Base-by-base conservation (phyloP, 1,284 basidiomycete genomes). In the Leucoagaricus sp. region DNA sequence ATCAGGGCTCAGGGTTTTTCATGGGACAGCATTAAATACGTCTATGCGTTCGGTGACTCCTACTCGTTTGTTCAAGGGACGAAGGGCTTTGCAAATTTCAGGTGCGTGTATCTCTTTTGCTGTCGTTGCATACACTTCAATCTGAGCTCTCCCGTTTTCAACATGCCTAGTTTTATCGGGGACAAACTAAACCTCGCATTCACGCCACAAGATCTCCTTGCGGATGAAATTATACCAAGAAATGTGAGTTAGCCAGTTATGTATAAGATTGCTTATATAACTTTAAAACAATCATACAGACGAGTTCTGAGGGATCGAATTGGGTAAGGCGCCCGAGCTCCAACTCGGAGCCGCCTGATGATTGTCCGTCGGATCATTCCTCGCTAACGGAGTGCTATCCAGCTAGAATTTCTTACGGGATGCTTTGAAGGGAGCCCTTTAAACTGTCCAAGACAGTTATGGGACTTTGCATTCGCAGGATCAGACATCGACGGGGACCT, bases 401-500 rank as follows among this genome's bases (percentile, higher is more conserved):
- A 82, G 80, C 72, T 80, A 15, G 78, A 82, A 66, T 82, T 76
- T 61, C 63, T 84, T 26, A 83, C 81, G 2, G 79, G 76, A 1
- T 83, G 81, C 60, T 74, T 78, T 53, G 59, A 64, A 53, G 82
- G 81, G 5, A 67, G 55, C n/a, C 80, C 80, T 0, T 72, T 71
- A 8, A 31, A 64, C 0, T 83, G 81, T 64, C 47, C 64, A 4
- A 72, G 65, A 55, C 79, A 82, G 55, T 71, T 83, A 3, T 84
- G 81, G 81, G 71, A 83, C 63, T 83, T 84, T 60, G 79, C 82
- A 2, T 83, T 82, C 64, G 82, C 80, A 12, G 82, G 81, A 5
- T 73, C 81, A 38, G 80, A 83, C 61, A 82, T 84, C 42, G 74
- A 77, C 59, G 70, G 66, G 36, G 68, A 66, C 2, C 63, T 83